These are phyloP conservation scores for Magnolia kwangsiensis DNA, from an alignment of 164 flowering plant species.

Conservation along the genomic window DNA sequence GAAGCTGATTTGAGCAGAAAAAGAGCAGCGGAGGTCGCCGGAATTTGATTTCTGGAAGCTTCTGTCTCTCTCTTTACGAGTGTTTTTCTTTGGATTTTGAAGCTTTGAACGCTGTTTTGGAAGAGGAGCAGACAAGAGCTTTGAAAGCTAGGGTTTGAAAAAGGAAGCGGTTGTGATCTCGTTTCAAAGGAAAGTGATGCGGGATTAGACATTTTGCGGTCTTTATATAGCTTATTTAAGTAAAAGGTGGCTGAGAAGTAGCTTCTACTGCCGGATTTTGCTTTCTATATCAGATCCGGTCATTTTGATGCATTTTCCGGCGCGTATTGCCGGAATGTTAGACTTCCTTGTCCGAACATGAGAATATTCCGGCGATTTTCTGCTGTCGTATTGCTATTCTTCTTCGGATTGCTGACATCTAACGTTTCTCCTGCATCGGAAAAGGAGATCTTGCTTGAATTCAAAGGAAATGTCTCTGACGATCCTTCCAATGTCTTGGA, in stretches of 20 bases:
- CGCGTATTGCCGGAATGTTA: constrained; percentile 32
- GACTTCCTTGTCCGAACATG: constrained; percentile 30
- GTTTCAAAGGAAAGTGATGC: neutral
- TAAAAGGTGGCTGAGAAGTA: neutral
- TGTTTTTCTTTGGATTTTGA: neutral
- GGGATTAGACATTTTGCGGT: neutral
- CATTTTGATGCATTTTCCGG: constrained; percentile 8
- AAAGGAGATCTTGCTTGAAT: constrained; percentile 75
- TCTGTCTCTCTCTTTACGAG: neutral
- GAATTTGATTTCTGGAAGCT: neutral
- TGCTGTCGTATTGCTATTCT: constrained; percentile 15
- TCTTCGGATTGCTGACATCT: constrained; percentile 18
- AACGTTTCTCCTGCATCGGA: constrained; percentile 40
- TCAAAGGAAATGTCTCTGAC: constrained; percentile 55
- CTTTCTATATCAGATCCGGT: neutral
- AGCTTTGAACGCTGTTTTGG: neutral
- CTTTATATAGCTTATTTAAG: neutral
- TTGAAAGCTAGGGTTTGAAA: constrained; percentile 3
- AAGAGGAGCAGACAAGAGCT: neutral
- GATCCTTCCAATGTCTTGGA: constrained; percentile 63
- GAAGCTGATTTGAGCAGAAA: neutral
- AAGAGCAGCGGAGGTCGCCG: neutral
- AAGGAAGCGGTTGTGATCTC: neutral
- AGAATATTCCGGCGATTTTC: constrained; percentile 24
- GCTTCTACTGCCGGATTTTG: neutral